Base-by-base conservation (phyloP, 108 stramenopile species). In the Chaetoceros tenuissimus region DNA sequence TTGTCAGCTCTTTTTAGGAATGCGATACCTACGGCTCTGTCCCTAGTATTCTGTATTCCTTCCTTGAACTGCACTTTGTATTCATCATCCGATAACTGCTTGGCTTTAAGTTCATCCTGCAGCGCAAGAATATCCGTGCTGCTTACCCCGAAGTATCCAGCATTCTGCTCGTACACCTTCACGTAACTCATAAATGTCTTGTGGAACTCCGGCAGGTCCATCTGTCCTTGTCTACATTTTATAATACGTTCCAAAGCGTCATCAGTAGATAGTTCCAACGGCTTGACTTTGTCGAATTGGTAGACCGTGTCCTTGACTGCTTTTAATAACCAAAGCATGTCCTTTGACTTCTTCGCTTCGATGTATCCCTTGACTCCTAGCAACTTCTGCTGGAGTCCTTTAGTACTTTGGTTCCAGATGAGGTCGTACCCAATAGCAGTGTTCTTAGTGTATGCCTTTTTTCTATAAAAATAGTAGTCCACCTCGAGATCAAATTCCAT, bases 1-100 rank as follows among this genome's bases (percentile, higher is more conserved):
- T 50, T 27, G 62, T 67, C 62, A 0, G 61, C 20, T 10, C 61
- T 53, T 0, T 25, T 27, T 0, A 73, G 1, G 66, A 73, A 59
- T 16, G 47, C 44, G 3, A 48, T 52, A 0, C 64, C 71, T 3
- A 61, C 19, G 43, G 24, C 64, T 17, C 20, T 16, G 10, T 62
- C 43, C 43, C 43, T 1, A 10, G 72, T 10, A 60, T 40, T 61
- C 16, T 7, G 21, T 10, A 40, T 40, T 21, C 19, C 44, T 19
- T 16, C 22, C 3, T 40, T 40, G 8, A 10, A 10, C 34, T 10
- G 13, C 34, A 10, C 8, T 40, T 40, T 40, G 8, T 40, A 10
- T 40, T 40, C 34, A 40, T 13, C 34, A 40, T 40, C 34, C 13
- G 34, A 40, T 13, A 40, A 13, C 13, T 5, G 34, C 5, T 40